Evolutionary conservation across 495 filamentous ascomycete genomes (phyloP).

Genomic region (Massariosphaeria phaeospora): DNA sequence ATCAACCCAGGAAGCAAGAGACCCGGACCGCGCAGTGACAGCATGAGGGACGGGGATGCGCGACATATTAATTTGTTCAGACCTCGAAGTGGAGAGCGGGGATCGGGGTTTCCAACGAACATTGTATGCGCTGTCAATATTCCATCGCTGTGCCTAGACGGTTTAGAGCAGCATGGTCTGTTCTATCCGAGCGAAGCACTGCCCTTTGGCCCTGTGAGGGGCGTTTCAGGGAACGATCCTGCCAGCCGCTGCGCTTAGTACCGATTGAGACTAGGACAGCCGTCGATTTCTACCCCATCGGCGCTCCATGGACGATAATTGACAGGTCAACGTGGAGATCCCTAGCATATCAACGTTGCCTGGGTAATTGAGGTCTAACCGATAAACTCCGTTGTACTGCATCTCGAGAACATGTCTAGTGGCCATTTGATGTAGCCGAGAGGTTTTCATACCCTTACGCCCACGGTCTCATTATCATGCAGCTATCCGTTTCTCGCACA

Average conservation of each 20-base stretch:
- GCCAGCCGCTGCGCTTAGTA: slow-evolving; percentile 6
- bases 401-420: not conserved
- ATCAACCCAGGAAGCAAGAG: too few species aligned
- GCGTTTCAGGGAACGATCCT: slow-evolving; percentile 24
- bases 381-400: not conserved
- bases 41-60: not conserved
- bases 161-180: not conserved
- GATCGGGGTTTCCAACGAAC: not conserved
- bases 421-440: not conserved
- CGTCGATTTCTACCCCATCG: not conserved
- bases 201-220: not conserved
- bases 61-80: not conserved
- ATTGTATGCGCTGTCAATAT: slow-evolving; percentile 1
- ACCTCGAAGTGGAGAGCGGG: not conserved
- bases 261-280: slow-evolving; percentile 22
- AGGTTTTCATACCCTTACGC: not conserved
- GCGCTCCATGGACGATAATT: slow-evolving; percentile 3
- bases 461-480: not conserved
- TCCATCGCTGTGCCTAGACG: not conserved
- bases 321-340: not conserved
- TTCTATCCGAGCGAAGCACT: not conserved
- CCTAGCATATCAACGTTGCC: not conserved
- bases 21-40: too few species aligned
- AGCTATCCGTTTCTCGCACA: slow-evolving; percentile 22
- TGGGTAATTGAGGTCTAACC: not conserved